Conservation (phyloP, 2,329 filamentous ascomycete genomes). For the Scedosporium minutisporum region DNA sequence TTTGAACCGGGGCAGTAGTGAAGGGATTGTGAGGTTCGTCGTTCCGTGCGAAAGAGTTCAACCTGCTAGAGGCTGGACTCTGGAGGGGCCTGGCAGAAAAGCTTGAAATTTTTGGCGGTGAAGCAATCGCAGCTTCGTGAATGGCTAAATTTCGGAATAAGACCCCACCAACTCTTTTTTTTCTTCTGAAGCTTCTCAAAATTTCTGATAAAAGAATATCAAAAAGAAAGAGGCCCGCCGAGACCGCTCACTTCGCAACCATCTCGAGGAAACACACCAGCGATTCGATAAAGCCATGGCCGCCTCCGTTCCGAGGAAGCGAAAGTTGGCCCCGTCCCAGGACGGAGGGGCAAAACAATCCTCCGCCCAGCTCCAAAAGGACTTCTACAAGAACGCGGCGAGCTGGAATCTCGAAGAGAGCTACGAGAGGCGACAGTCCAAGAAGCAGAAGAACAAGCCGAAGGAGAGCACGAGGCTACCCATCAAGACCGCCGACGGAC, state of each 20-base stretch:
- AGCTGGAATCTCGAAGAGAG: constrained; percentile 88
- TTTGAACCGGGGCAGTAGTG: not conserved
- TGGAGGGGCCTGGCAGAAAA: constrained; percentile 15
- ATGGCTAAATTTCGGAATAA: not conserved
- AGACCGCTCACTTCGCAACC: not conserved
- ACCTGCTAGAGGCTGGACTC: constrained; percentile 1
- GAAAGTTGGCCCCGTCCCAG: constrained; percentile 1
- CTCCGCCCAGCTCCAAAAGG: constrained; percentile 34
- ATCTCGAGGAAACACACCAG: too few relatives aligned
- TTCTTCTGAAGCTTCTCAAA: not conserved
- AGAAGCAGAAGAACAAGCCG: constrained; percentile 62
- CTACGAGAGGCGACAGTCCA: constrained; percentile 73
- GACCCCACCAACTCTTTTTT: not conserved
- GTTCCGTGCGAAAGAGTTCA: constrained; percentile 4
- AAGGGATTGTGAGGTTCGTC: not conserved
- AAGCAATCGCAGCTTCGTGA: constrained; percentile 3
- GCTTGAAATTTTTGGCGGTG: constrained; percentile 19
- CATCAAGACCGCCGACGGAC: constrained; percentile 76
- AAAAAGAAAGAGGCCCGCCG: not conserved
- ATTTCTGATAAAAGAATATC: not conserved
- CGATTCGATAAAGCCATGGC: not conserved
- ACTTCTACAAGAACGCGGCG: constrained; percentile 64
- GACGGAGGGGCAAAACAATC: not conserved
- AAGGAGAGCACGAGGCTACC: constrained; percentile 68
- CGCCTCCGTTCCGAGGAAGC: constrained; percentile 5